A percentile compares a stretch with the other conserved stretches of the same genome.
Conservation (phyloP, 257 asterid genomes). For the Przewalskia tangutica region DNA sequence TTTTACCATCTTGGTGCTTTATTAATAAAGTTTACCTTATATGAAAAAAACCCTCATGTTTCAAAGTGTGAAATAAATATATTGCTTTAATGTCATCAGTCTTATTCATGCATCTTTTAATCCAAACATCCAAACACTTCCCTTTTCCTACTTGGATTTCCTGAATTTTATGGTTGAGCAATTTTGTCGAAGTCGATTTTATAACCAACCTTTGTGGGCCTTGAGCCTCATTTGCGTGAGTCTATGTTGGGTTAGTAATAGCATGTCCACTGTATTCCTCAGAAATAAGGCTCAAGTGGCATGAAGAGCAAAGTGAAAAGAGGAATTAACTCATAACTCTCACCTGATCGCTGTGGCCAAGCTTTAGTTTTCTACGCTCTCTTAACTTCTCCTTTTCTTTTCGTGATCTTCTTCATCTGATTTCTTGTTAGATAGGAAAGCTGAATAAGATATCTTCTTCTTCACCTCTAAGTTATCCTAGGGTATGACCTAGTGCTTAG, state of each 20-base stretch:
- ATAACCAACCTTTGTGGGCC: not conserved
- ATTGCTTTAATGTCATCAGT: not conserved
- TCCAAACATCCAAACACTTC: not conserved
- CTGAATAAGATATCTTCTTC: not conserved
- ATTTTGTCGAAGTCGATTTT: not conserved
- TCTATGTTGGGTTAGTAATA: not conserved
- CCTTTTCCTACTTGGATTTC: not conserved
- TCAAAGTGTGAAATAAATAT: not conserved
- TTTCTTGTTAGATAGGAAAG: not conserved
- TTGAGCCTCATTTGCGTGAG: not conserved
- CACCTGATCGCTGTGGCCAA: not conserved
- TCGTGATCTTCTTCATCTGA: not conserved
- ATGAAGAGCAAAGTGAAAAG: not conserved
- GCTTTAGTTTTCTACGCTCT: not conserved
- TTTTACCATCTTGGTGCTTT: no score
- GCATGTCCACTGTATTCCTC: not conserved
- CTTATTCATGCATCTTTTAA: not conserved
- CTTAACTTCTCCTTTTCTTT: not conserved
- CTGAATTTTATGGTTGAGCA: not conserved
- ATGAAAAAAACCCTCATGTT: not conserved
- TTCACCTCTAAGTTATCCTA: not conserved
- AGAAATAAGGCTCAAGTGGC: not conserved
- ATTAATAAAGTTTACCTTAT: no score
- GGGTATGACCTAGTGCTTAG: not conserved
- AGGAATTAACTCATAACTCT: not conserved